Evolutionary conservation across 192 early-diverging fungal genomes (phyloP), one percentile per base, ranked within the genome.

Genomic region (Podila epigama): DNA sequence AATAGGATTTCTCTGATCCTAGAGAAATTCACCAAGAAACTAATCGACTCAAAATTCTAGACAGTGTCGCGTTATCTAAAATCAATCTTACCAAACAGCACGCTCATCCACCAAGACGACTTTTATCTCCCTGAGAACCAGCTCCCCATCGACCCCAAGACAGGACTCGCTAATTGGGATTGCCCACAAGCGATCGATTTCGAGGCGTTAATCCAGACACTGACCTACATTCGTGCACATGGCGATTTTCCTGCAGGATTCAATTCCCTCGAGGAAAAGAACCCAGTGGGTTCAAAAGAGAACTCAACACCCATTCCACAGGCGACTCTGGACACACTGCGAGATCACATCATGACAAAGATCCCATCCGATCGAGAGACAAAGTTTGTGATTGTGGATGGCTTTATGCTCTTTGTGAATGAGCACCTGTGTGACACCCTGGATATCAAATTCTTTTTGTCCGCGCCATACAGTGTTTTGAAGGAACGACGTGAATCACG

Each of bases 401-500:
- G 95, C 9, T 93, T 97, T 60, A 81, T 97, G 52, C 84, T 97
- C 39, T 93, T 87, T 72, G 82, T 87, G 52, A 55, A 87, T 59
- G 60, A 79, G 12, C 37, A 58, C 8, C 60, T 90, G 12, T 56
- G 81, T 15, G 65, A 81, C 4, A 60, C 70, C 9, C 68, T 88
- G 7, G 87, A 90, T 40, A 63, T 70, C 15, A 81, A 86, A 41
- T 70, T 91, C 16, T 89, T 87, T 63, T 59, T 94, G 15, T 81
- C 82, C 35, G 88, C 91, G 1, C 73, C 82, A 1, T 89, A 87
- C 60, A 75, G 81, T 15, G 87, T 85, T 5, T 69, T 95, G 37
- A 89, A 91, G 58, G 40, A 75, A 13, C 79, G 95, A 18, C 70
- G 95, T 27, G 86, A 88, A 34, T 73, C 72, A 3, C 81, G 95